These are phyloP conservation scores for Pleurotus platypus DNA, from an alignment of 768 basidiomycete genomes.

Conservation along the genomic window DNA sequence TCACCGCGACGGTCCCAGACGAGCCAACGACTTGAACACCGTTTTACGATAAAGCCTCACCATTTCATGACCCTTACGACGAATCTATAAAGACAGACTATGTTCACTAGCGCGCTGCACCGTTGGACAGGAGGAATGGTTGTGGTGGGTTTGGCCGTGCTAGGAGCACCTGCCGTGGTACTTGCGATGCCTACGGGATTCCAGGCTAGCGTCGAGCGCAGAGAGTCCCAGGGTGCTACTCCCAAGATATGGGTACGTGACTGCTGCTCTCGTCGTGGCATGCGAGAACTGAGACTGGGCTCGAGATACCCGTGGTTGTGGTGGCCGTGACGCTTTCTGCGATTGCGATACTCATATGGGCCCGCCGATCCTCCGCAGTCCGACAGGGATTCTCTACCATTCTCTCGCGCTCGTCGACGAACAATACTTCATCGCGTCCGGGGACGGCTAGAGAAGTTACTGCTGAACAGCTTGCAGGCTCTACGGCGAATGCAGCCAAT, in stretches of 20 bases:
- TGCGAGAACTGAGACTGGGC: not conserved
- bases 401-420: not conserved
- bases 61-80: constrained; percentile 5
- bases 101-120: not conserved
- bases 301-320: not conserved
- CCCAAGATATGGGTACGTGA: not conserved
- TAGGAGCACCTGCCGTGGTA: not conserved
- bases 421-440: not conserved
- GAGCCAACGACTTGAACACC: not conserved
- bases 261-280: not conserved
- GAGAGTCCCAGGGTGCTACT: not conserved
- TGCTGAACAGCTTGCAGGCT: constrained; percentile 56
- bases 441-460: constrained; percentile 37
- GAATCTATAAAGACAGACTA: not conserved
- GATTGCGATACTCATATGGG: constrained; percentile 5
- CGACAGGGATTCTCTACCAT: not conserved
- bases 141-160: not conserved
- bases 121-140: not conserved
- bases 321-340: not conserved
- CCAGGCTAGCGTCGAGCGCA: not conserved
- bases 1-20: not conserved
- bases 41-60: not conserved
- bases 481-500: constrained; percentile 25
- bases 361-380: not conserved
- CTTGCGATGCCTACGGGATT: not conserved